Evolutionary conservation across 371 early-diverging fungal species (phyloP).

Genomic region (Mucor velutinosus): DNA sequence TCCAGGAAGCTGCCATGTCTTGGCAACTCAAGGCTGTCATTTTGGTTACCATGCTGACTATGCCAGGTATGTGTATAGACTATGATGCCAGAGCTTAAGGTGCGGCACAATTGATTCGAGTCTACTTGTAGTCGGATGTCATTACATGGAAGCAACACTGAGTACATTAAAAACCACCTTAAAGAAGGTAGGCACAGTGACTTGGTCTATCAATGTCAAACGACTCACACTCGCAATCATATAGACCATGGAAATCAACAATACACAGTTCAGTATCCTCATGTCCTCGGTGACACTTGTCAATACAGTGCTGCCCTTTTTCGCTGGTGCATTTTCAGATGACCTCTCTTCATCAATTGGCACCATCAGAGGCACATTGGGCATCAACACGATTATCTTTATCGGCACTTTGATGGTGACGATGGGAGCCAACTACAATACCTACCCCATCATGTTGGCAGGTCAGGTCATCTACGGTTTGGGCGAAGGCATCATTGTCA

Average conservation of each 20-base stretch:
- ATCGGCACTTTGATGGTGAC: conserved; percentile 42
- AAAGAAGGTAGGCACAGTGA: conserved; percentile 32
- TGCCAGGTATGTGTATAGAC: conserved; percentile 18
- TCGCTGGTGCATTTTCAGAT: conserved; percentile 64
- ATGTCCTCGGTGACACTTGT: conserved; percentile 72
- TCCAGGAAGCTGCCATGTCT: background rate
- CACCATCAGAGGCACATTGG: conserved; percentile 35
- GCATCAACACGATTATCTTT: conserved; percentile 37
- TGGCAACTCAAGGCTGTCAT: conserved; percentile 24
- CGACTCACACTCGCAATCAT: background rate
- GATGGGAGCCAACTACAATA: conserved; percentile 24
- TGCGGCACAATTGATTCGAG: background rate
- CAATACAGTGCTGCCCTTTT: conserved; percentile 67
- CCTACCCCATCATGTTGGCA: conserved; percentile 44
- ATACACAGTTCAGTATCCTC: conserved; percentile 71
- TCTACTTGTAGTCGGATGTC: conserved; percentile 34
- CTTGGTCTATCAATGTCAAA: background rate
- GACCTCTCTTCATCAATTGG: conserved; percentile 36
- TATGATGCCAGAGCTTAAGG: background rate
- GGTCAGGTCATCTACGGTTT: conserved; percentile 48
- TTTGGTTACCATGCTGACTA: conserved; percentile 20
- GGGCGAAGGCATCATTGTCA: conserved; percentile 47
- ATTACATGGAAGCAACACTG: conserved; percentile 47
- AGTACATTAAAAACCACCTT: conserved; percentile 46
- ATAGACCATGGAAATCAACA: conserved; percentile 57